Conservation (phyloP, 2,329 filamentous ascomycete genomes). For the Epicoccum nigrum region DNA sequence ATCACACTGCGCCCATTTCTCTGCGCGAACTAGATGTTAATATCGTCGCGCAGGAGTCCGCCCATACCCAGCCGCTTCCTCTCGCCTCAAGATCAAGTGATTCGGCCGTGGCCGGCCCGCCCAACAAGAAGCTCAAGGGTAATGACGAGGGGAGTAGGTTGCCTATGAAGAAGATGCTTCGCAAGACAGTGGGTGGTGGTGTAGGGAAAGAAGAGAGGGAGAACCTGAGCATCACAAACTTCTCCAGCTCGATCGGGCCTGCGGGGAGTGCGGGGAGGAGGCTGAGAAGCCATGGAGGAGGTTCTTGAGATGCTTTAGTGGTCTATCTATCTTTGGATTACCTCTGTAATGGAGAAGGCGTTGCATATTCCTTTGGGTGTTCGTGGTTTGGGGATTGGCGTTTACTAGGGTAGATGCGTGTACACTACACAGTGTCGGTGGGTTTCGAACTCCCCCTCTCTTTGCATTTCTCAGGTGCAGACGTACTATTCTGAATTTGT, state of each 20-base stretch:
- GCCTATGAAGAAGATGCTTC: conserved; percentile 53
- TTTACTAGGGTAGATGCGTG: conserved; percentile 4
- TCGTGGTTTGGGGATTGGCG: not conserved
- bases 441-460: conserved; percentile 6
- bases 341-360: not conserved
- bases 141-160: conserved; percentile 47
- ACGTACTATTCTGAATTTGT: not conserved
- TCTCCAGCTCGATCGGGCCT: conserved; percentile 49
- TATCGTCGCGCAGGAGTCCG: conserved; percentile 42
- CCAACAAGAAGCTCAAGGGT: conserved; percentile 53
- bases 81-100: conserved; percentile 42
- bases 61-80: conserved; percentile 39
- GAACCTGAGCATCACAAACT: conserved; percentile 49
- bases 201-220: conserved; percentile 43
- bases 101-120: conserved; percentile 39
- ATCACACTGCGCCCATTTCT: conserved; percentile 37
- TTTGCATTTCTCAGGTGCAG: conserved; percentile 7
- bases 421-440: conserved; percentile 7
- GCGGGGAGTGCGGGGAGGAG: conserved; percentile 44
- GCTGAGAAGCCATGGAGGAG: conserved; percentile 48
- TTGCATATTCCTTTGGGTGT: not conserved
- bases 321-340: not conserved
- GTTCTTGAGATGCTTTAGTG: conserved; percentile 1
- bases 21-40: conserved; percentile 59
- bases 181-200: conserved; percentile 50